Percentiles rank a stretch among this genome's conserved stretches.
These are phyloP conservation scores for Pascua sp. DNA, from an alignment of 1,284 basidiomycete species.

Conservation along the genomic window DNA sequence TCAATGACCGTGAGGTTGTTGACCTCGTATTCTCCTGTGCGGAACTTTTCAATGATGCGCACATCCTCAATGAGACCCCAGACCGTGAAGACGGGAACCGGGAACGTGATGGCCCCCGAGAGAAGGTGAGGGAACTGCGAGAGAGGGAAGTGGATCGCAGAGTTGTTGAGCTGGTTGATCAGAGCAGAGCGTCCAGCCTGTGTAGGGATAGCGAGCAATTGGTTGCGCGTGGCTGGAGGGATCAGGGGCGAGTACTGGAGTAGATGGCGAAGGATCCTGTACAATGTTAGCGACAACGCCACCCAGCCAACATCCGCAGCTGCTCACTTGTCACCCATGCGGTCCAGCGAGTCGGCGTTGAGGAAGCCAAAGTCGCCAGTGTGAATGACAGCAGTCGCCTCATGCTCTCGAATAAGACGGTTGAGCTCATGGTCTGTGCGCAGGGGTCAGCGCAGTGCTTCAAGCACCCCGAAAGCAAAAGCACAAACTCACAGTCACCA, in stretches of 20 bases:
- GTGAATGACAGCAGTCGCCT: constrained; percentile 92
- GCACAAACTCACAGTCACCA: constrained; percentile 55
- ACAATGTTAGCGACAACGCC: constrained; percentile 4
- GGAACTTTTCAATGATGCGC: constrained; percentile 83
- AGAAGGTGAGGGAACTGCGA: constrained; percentile 93
- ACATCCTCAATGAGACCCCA: constrained; percentile 99
- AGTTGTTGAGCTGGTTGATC: constrained; percentile 55
- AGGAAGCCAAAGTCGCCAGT: constrained; percentile 99
- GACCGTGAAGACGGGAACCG: constrained; percentile 91
- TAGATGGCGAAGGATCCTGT: constrained; percentile 81
- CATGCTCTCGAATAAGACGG: constrained; percentile 79
- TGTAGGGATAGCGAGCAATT: constrained; percentile 69
- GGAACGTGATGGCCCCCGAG: constrained; percentile 78
- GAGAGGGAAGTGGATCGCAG: constrained; percentile 58
- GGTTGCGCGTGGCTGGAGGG: constrained; percentile 70
- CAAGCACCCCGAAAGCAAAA: background rate
- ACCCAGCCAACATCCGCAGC: background rate
- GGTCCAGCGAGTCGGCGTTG: constrained; percentile 73
- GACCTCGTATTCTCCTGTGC: constrained; percentile 73
- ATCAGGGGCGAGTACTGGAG: constrained; percentile 98
- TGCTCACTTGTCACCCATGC: constrained; percentile 78
- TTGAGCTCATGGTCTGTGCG: constrained; percentile 68
- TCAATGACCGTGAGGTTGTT: constrained; percentile 88
- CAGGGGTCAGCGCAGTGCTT: constrained; percentile 5
- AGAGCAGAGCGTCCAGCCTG: constrained; percentile 46